Evolutionary conservation across 306 rosid genomes (phyloP).

Genomic region (Hippophae rhamnoides): DNA sequence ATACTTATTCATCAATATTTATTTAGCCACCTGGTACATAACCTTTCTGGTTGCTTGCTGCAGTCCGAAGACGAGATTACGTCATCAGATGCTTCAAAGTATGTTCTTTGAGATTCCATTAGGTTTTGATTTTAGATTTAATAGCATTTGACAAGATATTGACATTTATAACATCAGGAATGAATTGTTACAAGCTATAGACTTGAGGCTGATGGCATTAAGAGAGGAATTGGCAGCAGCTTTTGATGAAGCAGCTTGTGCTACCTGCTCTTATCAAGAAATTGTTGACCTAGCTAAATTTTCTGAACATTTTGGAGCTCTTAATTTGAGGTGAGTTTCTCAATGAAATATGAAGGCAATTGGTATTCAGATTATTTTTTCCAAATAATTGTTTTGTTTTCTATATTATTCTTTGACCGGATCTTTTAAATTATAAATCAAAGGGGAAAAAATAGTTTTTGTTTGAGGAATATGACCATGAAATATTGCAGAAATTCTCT

Average conservation of each 20-base stretch:
- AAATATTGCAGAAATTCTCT: slow-evolving; percentile 47
- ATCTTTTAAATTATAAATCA: slow-evolving; percentile 6
- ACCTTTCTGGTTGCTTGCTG: slow-evolving; percentile 23
- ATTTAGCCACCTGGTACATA: slow-evolving; percentile 21
- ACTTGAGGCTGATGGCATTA: slow-evolving; percentile 70
- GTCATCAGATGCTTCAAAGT: slow-evolving; percentile 77
- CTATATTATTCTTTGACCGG: not conserved
- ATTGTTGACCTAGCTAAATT: slow-evolving; percentile 33
- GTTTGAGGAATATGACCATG: slow-evolving; percentile 3
- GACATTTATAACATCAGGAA: slow-evolving; percentile 54
- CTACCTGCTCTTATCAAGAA: slow-evolving; percentile 40
- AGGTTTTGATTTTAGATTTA: slow-evolving; percentile 15
- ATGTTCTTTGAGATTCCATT: slow-evolving; percentile 36
- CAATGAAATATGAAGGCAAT: slow-evolving; percentile 5
- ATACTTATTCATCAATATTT: slow-evolving; percentile 8
- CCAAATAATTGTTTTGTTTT: not conserved
- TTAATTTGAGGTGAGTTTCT: slow-evolving; percentile 54
- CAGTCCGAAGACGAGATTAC: slow-evolving; percentile 52
- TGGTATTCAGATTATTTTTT: slow-evolving; percentile 1
- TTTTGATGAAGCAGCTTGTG: slow-evolving; percentile 37
- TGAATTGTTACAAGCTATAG: slow-evolving; percentile 83
- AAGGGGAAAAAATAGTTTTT: slow-evolving; percentile 10
- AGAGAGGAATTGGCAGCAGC: slow-evolving; percentile 43
- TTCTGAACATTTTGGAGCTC: slow-evolving; percentile 54
- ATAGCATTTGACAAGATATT: slow-evolving; percentile 19